Evolutionary conservation across 2,329 filamentous ascomycete genomes (phyloP), one percentile per base, ranked within the genome.

Genomic region (Mariannaea sp.): DNA sequence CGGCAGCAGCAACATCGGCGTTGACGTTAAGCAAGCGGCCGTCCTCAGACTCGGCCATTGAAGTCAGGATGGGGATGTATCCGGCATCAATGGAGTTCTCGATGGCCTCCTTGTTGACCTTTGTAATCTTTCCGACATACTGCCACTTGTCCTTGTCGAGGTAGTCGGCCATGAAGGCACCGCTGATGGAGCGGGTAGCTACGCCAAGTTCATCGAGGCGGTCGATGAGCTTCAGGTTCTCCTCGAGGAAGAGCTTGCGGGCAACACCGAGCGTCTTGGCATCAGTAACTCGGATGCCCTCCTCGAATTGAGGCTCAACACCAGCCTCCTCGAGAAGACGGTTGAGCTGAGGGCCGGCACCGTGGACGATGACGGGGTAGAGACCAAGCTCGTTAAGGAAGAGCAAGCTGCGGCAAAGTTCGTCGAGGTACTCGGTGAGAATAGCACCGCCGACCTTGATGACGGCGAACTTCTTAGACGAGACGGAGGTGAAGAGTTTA

Each of bases 361-460:
- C 94, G 72, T 99, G 94, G 30, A 97, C 92, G 49, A 99, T 91
- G 65, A 97, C 89, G 40, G 94, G 94, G 76, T 91, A 97, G 33
- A 99, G 83, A 33, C 92, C 92, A 69, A 97, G 91, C 79, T 96
- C 89, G 75, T 96, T 93, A 43, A 97, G 84, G 75, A 97, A 95
- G 22, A 91, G 88, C 54, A 97, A 81, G 43, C 90, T 92, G 49
- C 89, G 88, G 70, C 91, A 96, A 50, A 99, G 84, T 67, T 92
- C 92, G 72, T 96, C 89, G 50, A 97, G 82, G 74, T 97, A 89
- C 71, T 97, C 92, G 56, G 91, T 96, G 67, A 99, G 83, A 68
- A 97, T 97, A 59, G 93, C 94, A 58, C 93, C 94, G 57, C 93
- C 94, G 50, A 97, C 93, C 80, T 99, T 99, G 75, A 99, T 96